Evolutionary conservation across 1,139 yeast genomes (phyloP), one percentile per base, ranked within the genome.

Genomic region (Protomyces inundatus): DNA sequence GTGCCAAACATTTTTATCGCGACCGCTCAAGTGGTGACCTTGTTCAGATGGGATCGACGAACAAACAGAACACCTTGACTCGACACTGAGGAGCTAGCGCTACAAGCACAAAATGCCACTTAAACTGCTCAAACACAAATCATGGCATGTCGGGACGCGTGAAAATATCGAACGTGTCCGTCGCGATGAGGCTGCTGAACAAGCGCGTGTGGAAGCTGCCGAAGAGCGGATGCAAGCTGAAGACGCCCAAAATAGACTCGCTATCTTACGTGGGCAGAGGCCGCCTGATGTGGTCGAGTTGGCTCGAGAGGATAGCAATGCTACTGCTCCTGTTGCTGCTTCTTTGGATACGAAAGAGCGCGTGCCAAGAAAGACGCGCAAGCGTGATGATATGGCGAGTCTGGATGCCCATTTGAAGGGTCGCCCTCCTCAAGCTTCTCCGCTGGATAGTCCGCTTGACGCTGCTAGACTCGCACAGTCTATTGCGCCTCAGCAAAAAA

Each of bases 71-170:
- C 23, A 23, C 23, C 23, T 23, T 2, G 23, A 23, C 23, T 23
- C 23, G 2, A 23, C 23, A 23, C 23, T 23, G 23, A 1, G 23
- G 23, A 23, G 23, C 23, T 23, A 23, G 23, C 23, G 23, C 23
- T 23, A 23, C 23, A 23, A 23, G 23, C 23, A 1, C 23, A 23
- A 23, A 23, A 73, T 73, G 75, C 75, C 75, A 14, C 55, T 72
- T 32, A 72, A 73, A 54, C 67, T 58, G 7, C 39, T 58, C 16
- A 55, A 58, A 46, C 74, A 73, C 65, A 73, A 73, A 64, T 71
- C 75, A 33, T 73, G 73, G 65, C 71, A 73, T 67, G 75, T 73
- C n/a, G 64, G 71, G 66, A 71, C 67, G 39, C 59, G 67, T n/a
- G 68, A 64, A 14, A 73, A 73, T 45, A 67, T 72, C 9, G 75